Evolutionary conservation across 768 basidiomycete species (phyloP), one percentile per base, ranked within the genome.

Genomic region (Amanita rubescens): DNA sequence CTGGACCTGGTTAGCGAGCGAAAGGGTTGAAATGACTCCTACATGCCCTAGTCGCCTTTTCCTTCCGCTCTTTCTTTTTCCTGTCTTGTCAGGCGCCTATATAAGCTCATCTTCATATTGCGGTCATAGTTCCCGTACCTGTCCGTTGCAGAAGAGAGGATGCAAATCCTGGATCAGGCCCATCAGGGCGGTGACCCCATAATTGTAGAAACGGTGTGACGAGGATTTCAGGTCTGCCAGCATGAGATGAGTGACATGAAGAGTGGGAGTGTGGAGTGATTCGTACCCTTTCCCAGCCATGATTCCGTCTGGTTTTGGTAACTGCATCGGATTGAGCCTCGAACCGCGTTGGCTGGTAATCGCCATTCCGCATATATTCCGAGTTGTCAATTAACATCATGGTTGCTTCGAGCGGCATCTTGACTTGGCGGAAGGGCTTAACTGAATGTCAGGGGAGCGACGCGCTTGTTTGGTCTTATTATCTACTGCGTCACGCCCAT

Each of bases 331-430:
- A 72, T 70, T 98, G 96, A 1, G 94, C 92, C 30, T 87, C 84
- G 63, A 92, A 93, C 57, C 95, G 82, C 33, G 85, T 84, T 44
- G 92, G 92, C 51, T 74, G 71, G 68, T 92, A 94, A 70, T 94
- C 93, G 9, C 93, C 92, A 65, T 96, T 95, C 54, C 94, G 83
- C 87, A 96, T 96, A 70, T 87, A 94, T 70, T 94, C 92, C 2
- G 93, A 96, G 67, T 97, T 97, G 81, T 99, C 96, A 57, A 98
- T 84, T 12, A 99, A 76, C 74, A 98, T 84, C 84, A 99, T 94
- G 20, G 94, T 95, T 37, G 95, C 94, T 82, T 99, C 94, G 65
- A 96, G 80, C 60, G 92, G 90, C 93, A 96, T 96, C 54, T 66
- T 82, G 75, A 56, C 25, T 19, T 35, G 20, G 12, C 15, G 24